phyloP scores from a whole-genome alignment of 2,329 filamentous ascomycete genomes.

The Beauveria caledonica region DNA sequence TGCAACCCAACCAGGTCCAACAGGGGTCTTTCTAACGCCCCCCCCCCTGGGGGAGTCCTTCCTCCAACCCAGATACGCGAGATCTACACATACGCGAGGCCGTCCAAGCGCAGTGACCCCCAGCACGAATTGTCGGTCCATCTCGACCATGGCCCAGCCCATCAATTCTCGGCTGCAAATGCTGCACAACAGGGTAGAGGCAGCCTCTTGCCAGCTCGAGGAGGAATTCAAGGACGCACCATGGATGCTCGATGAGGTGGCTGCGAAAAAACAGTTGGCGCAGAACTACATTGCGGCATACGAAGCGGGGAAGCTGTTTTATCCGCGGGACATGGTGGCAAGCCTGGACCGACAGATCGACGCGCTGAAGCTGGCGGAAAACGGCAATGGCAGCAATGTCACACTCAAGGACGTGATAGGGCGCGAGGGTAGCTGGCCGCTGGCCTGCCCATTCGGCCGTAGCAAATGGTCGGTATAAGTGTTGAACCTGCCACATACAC shows the following conservation, averaged over 20 bases:
- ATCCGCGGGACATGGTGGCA: background rate
- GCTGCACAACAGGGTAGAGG: background rate
- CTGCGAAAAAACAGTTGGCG: background rate
- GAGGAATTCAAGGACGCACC: background rate
- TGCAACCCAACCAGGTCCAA: too few species aligned
- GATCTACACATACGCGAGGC: too few species aligned
- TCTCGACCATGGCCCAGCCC: background rate
- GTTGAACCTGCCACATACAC: too few species aligned
- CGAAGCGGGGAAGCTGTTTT: background rate
- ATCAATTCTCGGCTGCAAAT: background rate
- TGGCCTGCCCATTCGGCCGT: background rate
- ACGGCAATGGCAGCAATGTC: background rate
- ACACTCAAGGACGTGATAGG: background rate
- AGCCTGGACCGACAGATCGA: conserved; percentile 2
- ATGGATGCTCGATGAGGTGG: background rate
- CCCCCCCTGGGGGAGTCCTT: too few species aligned
- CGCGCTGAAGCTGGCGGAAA: background rate
- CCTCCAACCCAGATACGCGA: too few species aligned
- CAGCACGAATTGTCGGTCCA: too few species aligned
- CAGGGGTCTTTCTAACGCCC: background rate
- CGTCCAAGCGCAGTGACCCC: too few species aligned
- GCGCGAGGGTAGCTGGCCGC: background rate
- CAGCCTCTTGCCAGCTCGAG: background rate
- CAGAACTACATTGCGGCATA: background rate
- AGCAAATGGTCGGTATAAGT: background rate